Evolutionary conservation across 2,329 filamentous ascomycete genomes (phyloP), one percentile per base, ranked within the genome.

Genomic region (Aotearoamyces nothofagi): DNA sequence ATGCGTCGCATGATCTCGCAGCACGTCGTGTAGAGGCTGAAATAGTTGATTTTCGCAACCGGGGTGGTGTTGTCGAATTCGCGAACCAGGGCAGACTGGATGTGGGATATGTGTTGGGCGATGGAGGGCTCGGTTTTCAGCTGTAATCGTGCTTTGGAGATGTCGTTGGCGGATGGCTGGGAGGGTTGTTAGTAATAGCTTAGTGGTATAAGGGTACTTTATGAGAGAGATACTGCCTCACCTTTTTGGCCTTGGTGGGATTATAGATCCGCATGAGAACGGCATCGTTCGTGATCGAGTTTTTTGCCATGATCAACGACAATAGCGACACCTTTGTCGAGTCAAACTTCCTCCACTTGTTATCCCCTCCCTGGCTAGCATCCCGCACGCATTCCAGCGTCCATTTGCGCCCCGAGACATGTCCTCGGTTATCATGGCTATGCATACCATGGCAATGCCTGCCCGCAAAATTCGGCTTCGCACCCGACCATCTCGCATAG

Each of bases 361-460:
- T n/a, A 22, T 22, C n/a, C 8, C 19, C 19, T n/a, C 19, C 19
- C 19, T 22, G 19, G 19, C 19, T 22, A n/a, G n/a, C 19, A 22
- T 22, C 19, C 8, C 19, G 19, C 19, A 22, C 19, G 19, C 19
- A 8, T 22, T 22, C 19, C 19, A 22, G 8, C 8, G 19, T n/a
- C 19, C 19, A 22, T n/a, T 22, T 22, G 8, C n/a, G 8, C 8
- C n/a, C 19, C 8, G 19, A 22, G 8, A 22, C n/a, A n/a, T 8
- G n/a, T 22, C 19, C n/a, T 22, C 8, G 19, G 19, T n/a, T 8
- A n/a, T 22, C n/a, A n/a, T 22, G 19, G 19, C 19, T 22, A 22
- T 22, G 19, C 19, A 22, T 22, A n/a, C 19, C 19, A 22, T n/a
- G 19, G n/a, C 19, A 22, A 22, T n/a, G 19, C 19, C n/a, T 22